phyloP scores from a whole-genome alignment of 257 asterid genomes.

The Plantago ovata region DNA sequence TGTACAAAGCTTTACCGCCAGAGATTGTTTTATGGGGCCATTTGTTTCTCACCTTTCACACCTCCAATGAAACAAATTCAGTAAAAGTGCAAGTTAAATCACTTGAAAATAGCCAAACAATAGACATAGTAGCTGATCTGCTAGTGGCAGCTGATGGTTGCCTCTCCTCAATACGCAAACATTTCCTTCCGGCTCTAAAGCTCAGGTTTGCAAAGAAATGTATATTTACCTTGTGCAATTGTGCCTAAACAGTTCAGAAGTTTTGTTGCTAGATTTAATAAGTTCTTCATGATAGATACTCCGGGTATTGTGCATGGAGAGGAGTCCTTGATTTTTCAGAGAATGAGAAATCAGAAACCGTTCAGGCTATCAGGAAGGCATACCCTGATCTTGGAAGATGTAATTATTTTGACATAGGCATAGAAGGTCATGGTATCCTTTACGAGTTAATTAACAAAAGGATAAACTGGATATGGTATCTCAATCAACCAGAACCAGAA shows the following conservation, averaged over 20 bases:
- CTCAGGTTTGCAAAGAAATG: constrained; percentile 47
- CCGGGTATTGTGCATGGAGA: constrained; percentile 97
- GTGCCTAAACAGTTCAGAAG: not conserved
- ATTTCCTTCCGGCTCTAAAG: constrained; percentile 56
- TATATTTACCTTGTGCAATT: not conserved
- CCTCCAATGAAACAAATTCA: constrained; percentile 37
- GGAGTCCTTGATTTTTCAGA: constrained; percentile 70
- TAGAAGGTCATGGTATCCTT: constrained; percentile 52
- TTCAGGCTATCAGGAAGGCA: constrained; percentile 50
- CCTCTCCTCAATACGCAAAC: constrained; percentile 59
- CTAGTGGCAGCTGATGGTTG: constrained; percentile 95
- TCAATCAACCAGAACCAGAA: constrained; percentile 74
- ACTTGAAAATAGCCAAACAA: constrained; percentile 40
- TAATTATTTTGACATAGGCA: constrained; percentile 62
- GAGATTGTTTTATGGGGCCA: constrained; percentile 69
- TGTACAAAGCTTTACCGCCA: constrained; percentile 53
- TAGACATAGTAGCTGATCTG: constrained; percentile 48
- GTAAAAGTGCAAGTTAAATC: constrained; percentile 39
- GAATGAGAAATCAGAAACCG: constrained; percentile 47
- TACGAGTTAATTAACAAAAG: constrained; percentile 64
- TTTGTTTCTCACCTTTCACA: constrained; percentile 41
- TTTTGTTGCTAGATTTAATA: constrained; percentile 12
- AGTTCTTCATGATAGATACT: constrained; percentile 44
- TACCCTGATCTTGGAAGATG: constrained; percentile 82
- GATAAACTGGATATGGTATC: constrained; percentile 93